Evolutionary conservation across 495 filamentous ascomycete species (phyloP), one percentile per base, ranked within the genome.

Genomic region (Glarea lozoyensis): DNA sequence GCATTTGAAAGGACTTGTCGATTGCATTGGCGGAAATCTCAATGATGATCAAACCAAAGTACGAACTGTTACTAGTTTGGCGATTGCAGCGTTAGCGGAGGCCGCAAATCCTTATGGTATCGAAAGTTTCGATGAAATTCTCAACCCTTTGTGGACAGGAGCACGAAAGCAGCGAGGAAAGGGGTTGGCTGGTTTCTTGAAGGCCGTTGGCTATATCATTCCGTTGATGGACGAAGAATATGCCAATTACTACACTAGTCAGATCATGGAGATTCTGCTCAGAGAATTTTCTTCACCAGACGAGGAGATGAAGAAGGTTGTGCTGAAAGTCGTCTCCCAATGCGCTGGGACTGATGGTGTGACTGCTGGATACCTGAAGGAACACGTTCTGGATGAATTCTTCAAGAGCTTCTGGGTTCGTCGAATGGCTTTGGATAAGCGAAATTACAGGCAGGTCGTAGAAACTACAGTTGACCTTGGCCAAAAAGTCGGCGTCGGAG

Each of bases 231-330:
- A 99, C 66, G 92, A 96, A 60, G 93, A 99, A 58, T 97, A 95
- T 62, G 87, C 90, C 61, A 96, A 96, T 55, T 99, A 99, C 70
- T 99, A 97, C 51, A 97, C 90, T 27, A 85, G 79, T 46, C 89
- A 97, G 60, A 95, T 99, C 56, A 97, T 97, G 93, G 90, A 96
- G 59, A 96, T 97, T 58, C 71, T 99, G 18, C 74, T 97, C 20
- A 81, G 93, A 49, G 93, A 99, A 59, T 96, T 97, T 53, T 81
- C 87, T 10, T 94, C 88, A 2, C 92, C 90, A 0, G 93, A 99
- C 50, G 93, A 99, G 59, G 93, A 99, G 62, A 99, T 99, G 93
- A 99, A 99, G 69, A 97, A 97, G 66, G 89, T 97, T 2, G 92
- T 97, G 10, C 64, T 97, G 27, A 97, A 97, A 63, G 93, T 97